These are phyloP conservation scores for Leptographium flavum DNA, from an alignment of 2,329 filamentous ascomycete species.

Conservation along the genomic window DNA sequence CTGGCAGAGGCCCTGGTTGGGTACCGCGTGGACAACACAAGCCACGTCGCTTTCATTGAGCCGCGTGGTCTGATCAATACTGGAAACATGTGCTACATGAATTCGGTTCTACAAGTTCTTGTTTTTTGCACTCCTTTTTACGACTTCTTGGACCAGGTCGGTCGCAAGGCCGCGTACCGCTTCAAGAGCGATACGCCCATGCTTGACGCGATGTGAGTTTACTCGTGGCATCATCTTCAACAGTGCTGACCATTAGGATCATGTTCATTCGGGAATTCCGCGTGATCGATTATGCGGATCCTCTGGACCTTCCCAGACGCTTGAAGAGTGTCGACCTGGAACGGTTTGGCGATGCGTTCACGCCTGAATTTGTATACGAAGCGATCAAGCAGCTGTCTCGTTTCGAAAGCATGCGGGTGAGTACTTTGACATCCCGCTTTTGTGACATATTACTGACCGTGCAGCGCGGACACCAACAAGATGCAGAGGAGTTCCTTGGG, in stretches of 20 bases:
- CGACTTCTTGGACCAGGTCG: conserved; percentile 76
- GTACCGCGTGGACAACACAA: conserved; percentile 51
- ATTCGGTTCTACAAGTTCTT: conserved; percentile 92
- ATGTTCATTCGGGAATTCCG: conserved; percentile 92
- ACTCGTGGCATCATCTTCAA: no score
- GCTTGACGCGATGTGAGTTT: conserved; percentile 79
- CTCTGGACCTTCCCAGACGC: conserved; percentile 55
- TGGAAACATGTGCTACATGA: conserved; percentile 99
- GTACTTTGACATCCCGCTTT: conserved; percentile 16
- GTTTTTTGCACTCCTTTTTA: conserved; percentile 92
- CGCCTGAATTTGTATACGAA: conserved; percentile 89
- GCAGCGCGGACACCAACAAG: conserved; percentile 87
- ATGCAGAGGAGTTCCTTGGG: conserved; percentile 92
- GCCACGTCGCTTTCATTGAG: conserved; percentile 71
- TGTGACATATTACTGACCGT: neutral
- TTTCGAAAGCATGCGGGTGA: conserved; percentile 82
- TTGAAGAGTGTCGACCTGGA: conserved; percentile 77
- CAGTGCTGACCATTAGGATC: conserved; percentile 47
- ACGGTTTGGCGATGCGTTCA: conserved; percentile 81
- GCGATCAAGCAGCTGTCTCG: conserved; percentile 75
- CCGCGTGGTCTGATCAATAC: conserved; percentile 91
- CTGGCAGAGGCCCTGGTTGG: conserved; percentile 63
- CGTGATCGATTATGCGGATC: conserved; percentile 64
- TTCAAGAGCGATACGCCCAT: conserved; percentile 93
- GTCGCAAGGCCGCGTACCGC: conserved; percentile 70